Evolutionary conservation across 352 stramenopile genomes (phyloP).

Genomic region (Pythium phragmitis): DNA sequence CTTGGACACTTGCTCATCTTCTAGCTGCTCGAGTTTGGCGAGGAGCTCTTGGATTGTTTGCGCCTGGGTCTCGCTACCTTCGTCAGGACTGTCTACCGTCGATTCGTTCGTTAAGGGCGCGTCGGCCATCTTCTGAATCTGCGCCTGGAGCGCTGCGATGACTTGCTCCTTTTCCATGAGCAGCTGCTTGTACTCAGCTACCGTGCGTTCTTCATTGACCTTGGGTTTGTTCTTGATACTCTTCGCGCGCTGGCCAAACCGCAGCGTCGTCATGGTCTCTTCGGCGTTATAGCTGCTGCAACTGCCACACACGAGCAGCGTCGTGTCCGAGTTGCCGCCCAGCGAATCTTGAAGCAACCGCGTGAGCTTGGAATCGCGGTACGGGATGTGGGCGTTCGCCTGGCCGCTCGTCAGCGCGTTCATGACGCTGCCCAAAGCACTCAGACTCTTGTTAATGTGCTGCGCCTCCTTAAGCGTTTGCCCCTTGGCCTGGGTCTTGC

Average conservation of each 20-base stretch:
- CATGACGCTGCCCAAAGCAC: conserved; percentile 89
- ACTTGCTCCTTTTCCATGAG: conserved; percentile 56
- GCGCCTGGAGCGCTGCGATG: conserved; percentile 41
- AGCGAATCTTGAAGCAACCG: conserved; percentile 84
- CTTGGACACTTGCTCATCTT: conserved; percentile 64
- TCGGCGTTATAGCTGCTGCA: conserved; percentile 67
- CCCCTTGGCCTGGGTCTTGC: conserved; percentile 87
- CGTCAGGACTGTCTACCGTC: neutral
- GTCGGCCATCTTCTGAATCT: conserved; percentile 22
- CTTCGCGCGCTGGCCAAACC: conserved; percentile 75
- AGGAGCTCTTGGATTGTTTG: conserved; percentile 36
- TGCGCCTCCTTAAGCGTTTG: conserved; percentile 88
- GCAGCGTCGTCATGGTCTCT: conserved; percentile 71
- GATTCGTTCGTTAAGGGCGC: neutral
- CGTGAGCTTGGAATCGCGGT: conserved; percentile 89
- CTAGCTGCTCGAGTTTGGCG: conserved; percentile 52
- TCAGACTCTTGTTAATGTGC: conserved; percentile 92
- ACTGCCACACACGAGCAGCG: conserved; percentile 64
- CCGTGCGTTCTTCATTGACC: conserved; percentile 90
- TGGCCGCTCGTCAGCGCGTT: conserved; percentile 84
- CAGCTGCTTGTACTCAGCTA: conserved; percentile 68
- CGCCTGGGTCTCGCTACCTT: neutral
- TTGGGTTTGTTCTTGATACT: conserved; percentile 81
- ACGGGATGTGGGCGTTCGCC: conserved; percentile 90
- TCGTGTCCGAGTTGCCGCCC: conserved; percentile 76